Evolutionary conservation across 129 eudicot species (phyloP).

Genomic region (Centella asiatica): DNA sequence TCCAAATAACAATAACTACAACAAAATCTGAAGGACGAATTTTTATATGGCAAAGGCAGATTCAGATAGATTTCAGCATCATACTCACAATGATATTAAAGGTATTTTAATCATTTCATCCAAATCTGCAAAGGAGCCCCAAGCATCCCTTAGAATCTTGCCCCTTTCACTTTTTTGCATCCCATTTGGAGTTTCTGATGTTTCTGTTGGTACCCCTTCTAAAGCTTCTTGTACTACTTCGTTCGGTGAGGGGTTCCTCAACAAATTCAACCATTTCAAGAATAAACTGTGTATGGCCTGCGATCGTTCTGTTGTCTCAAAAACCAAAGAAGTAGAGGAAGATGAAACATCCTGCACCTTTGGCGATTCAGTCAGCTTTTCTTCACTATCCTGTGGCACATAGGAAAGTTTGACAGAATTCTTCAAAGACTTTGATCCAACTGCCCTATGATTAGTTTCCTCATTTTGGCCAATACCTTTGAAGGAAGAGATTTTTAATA

Average conservation of each 20-base stretch:
- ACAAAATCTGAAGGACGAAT: too few relatives aligned
- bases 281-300: conserved; percentile 64
- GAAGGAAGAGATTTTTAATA: conserved; percentile 54
- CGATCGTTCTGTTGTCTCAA: conserved; percentile 36
- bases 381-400: conserved; percentile 60
- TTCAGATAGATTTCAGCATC: conserved; percentile 2
- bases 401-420: conserved; percentile 48
- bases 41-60: too few relatives aligned
- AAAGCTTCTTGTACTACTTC: conserved; percentile 28
- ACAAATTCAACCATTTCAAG: conserved; percentile 61
- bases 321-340: conserved; percentile 34
- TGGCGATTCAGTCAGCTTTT: conserved; percentile 42
- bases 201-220: conserved; percentile 27
- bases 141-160: conserved; percentile 39
- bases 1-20: too few relatives aligned
- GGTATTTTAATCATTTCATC: conserved; percentile 76
- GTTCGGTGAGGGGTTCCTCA: conserved; percentile 47
- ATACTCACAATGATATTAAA: conserved; percentile 75
- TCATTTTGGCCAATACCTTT: conserved; percentile 52
- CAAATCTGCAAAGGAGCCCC: conserved; percentile 45
- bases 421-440: conserved; percentile 47
- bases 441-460: conserved; percentile 47
- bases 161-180: conserved; percentile 35
- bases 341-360: conserved; percentile 33
- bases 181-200: conserved; percentile 23